These are phyloP conservation scores for Lachnellula cervina DNA, from an alignment of 2,329 filamentous ascomycete species.

Conservation along the genomic window DNA sequence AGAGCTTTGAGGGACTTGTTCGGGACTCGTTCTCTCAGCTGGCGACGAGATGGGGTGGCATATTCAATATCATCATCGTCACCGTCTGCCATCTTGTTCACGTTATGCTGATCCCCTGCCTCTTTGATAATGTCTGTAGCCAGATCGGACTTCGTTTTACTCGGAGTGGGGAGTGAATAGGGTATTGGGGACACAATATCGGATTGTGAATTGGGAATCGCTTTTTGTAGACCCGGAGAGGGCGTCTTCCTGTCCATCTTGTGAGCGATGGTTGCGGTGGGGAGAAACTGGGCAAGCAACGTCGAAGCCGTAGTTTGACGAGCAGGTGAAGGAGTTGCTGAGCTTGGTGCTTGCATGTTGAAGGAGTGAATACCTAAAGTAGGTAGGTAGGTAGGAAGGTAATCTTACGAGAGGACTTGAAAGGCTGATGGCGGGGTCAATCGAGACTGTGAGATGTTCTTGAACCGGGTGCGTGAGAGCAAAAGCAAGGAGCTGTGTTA, in stretches of 20 bases:
- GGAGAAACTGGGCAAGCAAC: constrained; percentile 27
- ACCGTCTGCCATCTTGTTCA: neutral
- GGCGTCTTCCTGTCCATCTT: constrained; percentile 23
- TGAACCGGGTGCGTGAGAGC: too few species aligned
- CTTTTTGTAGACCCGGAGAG: neutral
- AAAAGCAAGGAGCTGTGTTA: too few species aligned
- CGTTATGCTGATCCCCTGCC: constrained; percentile 7
- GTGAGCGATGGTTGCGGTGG: constrained; percentile 22
- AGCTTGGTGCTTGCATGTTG: too few species aligned
- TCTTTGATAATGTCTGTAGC: neutral
- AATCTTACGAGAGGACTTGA: too few species aligned
- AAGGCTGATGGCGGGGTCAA: too few species aligned
- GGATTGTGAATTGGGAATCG: neutral
- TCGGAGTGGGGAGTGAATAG: neutral
- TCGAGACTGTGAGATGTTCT: too few species aligned
- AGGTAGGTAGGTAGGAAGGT: too few species aligned
- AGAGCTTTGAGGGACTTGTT: constrained; percentile 24
- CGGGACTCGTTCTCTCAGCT: constrained; percentile 18
- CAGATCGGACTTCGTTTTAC: neutral
- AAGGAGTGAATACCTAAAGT: too few species aligned
- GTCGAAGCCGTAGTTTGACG: constrained; percentile 20
- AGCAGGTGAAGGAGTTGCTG: neutral
- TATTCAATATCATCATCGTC: constrained; percentile 17
- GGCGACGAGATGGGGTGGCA: constrained; percentile 3
- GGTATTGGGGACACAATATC: neutral